Percentiles rank a stretch among this genome's conserved stretches.
phyloP scores from a whole-genome alignment of 805 yeast species.

The Lipomyces mesembrius region DNA sequence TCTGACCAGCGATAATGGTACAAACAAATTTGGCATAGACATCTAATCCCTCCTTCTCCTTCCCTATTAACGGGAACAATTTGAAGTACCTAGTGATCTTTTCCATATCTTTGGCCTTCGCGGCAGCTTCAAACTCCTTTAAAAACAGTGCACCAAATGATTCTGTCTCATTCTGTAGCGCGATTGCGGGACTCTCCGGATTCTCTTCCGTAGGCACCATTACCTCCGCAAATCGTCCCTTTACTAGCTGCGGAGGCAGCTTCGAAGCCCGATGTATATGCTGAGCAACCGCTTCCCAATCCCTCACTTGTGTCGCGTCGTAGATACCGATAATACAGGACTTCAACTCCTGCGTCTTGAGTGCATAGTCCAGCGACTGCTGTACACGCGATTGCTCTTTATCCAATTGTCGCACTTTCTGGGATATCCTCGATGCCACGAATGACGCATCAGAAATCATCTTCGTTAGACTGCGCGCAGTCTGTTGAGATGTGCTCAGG shows the following conservation, averaged over 20 bases:
- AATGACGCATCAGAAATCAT: slow-evolving; percentile 65
- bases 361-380: slow-evolving; percentile 65
- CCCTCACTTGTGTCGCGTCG: slow-evolving; percentile 66
- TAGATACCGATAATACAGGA: slow-evolving; percentile 66
- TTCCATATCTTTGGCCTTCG: slow-evolving; percentile 65
- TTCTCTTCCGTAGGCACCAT: slow-evolving; percentile 86
- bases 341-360: slow-evolving; percentile 67
- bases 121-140: slow-evolving; percentile 70
- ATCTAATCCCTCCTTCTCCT: slow-evolving; percentile 69
- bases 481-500: slow-evolving; percentile 49
- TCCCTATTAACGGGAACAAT: slow-evolving; percentile 83
- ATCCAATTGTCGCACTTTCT: slow-evolving; percentile 70
- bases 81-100: slow-evolving; percentile 78
- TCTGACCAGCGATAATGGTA: slow-evolving; percentile 77
- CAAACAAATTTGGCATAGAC: slow-evolving; percentile 88
- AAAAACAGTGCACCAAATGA: slow-evolving; percentile 63
- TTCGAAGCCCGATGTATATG: slow-evolving; percentile 55
- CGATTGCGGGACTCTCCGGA: slow-evolving; percentile 72
- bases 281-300: slow-evolving; percentile 80
- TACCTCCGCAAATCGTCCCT: slow-evolving; percentile 72
- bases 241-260: slow-evolving; percentile 59
- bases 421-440: slow-evolving; percentile 68
- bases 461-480: slow-evolving; percentile 61
- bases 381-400: slow-evolving; percentile 68
- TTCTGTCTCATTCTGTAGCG: slow-evolving; percentile 62